Evolutionary conservation across 768 basidiomycete species (phyloP).

Genomic region (Collybia sp.): DNA sequence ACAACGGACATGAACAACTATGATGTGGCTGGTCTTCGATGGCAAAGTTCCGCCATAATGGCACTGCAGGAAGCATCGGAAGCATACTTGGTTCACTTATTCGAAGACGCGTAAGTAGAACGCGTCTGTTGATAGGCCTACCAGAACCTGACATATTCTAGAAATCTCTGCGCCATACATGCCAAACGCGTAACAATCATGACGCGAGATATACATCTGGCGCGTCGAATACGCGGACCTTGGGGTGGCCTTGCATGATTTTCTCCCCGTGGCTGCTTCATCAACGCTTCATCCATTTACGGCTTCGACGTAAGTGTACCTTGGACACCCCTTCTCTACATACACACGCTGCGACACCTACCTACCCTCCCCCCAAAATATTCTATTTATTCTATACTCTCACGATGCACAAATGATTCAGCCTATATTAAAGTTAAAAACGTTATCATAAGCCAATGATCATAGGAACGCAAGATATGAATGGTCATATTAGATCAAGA

Average conservation of each 20-base stretch:
- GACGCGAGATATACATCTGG: constrained; percentile 96
- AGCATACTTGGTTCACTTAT: constrained; percentile 90
- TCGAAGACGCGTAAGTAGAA: constrained; percentile 92
- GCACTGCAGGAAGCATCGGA: constrained; percentile 97
- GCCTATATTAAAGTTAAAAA: no score
- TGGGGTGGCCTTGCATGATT: constrained; percentile 69
- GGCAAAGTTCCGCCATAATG: constrained; percentile 93
- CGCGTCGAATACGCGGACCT: constrained; percentile 88
- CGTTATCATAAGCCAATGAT: not conserved
- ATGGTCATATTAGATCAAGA: constrained; percentile 94
- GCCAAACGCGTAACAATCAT: constrained; percentile 98
- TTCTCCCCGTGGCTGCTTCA: not conserved
- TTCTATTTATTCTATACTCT: no score
- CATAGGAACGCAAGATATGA: not conserved
- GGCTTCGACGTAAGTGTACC: no score
- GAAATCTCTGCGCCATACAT: constrained; percentile 95
- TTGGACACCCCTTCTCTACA: not conserved
- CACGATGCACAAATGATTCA: no score
- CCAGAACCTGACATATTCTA: constrained; percentile 23
- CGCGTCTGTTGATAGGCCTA: not conserved
- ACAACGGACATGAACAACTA: constrained; percentile 69
- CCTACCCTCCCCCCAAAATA: no score
- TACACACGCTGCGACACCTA: not conserved
- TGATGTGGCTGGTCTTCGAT: constrained; percentile 62
- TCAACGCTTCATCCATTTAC: no score